Percentiles rank a stretch among this genome's conserved stretches.
Conservation (phyloP, 2,329 filamentous ascomycete species). For the Trichophyton verrucosum region DNA sequence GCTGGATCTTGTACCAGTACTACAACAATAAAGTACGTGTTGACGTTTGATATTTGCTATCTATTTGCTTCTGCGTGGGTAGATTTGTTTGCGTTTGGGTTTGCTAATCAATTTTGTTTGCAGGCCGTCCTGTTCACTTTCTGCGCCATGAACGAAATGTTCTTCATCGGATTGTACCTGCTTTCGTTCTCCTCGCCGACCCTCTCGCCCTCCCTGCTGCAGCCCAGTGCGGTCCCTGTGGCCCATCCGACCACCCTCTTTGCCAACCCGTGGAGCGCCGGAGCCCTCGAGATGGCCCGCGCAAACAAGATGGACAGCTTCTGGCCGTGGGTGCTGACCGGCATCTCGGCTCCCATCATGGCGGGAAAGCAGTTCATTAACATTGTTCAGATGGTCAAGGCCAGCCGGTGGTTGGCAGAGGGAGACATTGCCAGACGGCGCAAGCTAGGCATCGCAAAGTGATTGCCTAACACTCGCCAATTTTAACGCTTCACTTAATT, state of each 20-base stretch:
- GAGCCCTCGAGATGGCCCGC: constrained; percentile 78
- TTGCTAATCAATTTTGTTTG: background rate
- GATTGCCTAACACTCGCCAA: background rate
- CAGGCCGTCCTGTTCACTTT: constrained; percentile 83
- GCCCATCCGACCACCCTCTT: constrained; percentile 63
- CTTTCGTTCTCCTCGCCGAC: constrained; percentile 89
- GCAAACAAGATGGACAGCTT: constrained; percentile 84
- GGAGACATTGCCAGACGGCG: constrained; percentile 62
- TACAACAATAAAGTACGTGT: constrained; percentile 78
- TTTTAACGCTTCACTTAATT: background rate
- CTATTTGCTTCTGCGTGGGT: background rate
- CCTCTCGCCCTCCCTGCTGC: constrained; percentile 70
- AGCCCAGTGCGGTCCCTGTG: constrained; percentile 55
- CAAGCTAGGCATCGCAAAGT: constrained; percentile 28
- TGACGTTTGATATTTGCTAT: background rate
- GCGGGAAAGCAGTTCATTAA: constrained; percentile 86
- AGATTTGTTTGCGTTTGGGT: no score
- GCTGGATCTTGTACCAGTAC: constrained; percentile 84
- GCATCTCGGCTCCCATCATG: constrained; percentile 77
- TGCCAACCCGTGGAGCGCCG: constrained; percentile 80
- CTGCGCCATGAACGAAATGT: constrained; percentile 84
- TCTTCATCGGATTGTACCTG: constrained; percentile 97
- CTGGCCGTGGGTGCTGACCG: constrained; percentile 67
- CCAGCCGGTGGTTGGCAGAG: constrained; percentile 81
- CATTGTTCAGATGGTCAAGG: constrained; percentile 84